Evolutionary conservation across 768 basidiomycete genomes (phyloP), one percentile per base, ranked within the genome.

Genomic region (Calocybe indica): DNA sequence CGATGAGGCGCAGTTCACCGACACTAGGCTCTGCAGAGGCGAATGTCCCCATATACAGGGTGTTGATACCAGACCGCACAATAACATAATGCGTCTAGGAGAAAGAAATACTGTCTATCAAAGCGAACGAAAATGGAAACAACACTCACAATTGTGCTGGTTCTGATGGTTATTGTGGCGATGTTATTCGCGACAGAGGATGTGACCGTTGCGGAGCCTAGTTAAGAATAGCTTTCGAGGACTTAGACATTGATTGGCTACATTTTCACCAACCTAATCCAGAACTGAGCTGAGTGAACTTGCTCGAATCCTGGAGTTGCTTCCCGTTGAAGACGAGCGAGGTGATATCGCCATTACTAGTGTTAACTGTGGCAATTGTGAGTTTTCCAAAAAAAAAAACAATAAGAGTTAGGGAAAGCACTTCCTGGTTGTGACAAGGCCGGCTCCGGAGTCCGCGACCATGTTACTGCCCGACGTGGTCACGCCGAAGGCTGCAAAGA

Each of bases 1-100:
- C 72, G 49, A 77, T 73, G 56, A 72, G 70, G 28, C 74, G 69
- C 46, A 76, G 62, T 48, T 76, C 74, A 13, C 75, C 75, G 13
- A 77, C 70, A 33, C 52, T 52, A 1, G 75, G 74, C 52, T 77
- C 73, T 10, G 72, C 71, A 6, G 73, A 69, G 12, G 67, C 68
- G 49, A 63, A 73, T 5, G 74, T 75, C 6, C 70, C 74, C 48
- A 75, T 70, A 53, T 73, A 74, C 9, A 75, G 47, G 2, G 72
- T 74, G 52, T 73, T 73, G 46, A 61, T 59, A 12, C 71, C 74
- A 28, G 66, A 70, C 10, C 63, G 65, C 13, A 71, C 67, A 32
- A 75, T 71, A 50, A 71, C 72, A 49, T 75, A 75, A 43, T 77
- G 74, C 1, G 71, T 67, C 72, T 75, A 49, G 33, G 22, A 22